Evolutionary conservation across 306 rosid genomes (phyloP), one percentile per base, ranked within the genome.

Genomic region (Rubus idaeus): DNA sequence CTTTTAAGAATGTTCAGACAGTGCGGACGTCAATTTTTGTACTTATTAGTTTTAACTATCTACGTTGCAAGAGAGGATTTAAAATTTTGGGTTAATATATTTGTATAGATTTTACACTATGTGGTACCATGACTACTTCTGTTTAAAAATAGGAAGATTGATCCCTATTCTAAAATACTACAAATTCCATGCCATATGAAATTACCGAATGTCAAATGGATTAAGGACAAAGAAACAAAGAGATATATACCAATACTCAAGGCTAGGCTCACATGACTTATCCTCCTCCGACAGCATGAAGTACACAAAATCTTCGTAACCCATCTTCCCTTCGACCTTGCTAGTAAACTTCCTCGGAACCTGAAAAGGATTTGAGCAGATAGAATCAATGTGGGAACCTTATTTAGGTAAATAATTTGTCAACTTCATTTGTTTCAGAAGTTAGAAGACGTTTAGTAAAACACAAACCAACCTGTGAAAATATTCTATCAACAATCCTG

Each of bases 231-330:
- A 55, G 16, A 20, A 35, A 16, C 7, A 70, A 35, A 73, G 49
- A 50, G 72, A 66, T 41, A 44, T 74, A 52, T 94, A 94, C 98
- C 98, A 94, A 83, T 90, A 91, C 84, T 94, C 98, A 70, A 94
- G 96, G 85, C 98, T 91, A 39, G 96, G 97, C 75, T 92, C 98
- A 60, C 97, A 88, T 58, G 97, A 88, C 82, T 95, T 95, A 80
- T 95, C 98, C 87, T 95, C 98, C 84, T 95, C 98, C 14, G 97
- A 86, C 79, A 95, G 87, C 89, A 95, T 95, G 87, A 95, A 95
- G 83, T 94, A 94, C 51, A 90, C 98, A 84, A 94, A 94, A 87
- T 94, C 98, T 85, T 94, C 98, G 64, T 95, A 95, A 62, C 97
- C 93, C 98, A 95, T 95, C 89, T 89, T 95, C 79, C 98, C 97